Percentiles rank a stretch among this genome's conserved stretches.
Conservation (phyloP, 2,329 filamentous ascomycete genomes). For the Talaromyces sp. region DNA sequence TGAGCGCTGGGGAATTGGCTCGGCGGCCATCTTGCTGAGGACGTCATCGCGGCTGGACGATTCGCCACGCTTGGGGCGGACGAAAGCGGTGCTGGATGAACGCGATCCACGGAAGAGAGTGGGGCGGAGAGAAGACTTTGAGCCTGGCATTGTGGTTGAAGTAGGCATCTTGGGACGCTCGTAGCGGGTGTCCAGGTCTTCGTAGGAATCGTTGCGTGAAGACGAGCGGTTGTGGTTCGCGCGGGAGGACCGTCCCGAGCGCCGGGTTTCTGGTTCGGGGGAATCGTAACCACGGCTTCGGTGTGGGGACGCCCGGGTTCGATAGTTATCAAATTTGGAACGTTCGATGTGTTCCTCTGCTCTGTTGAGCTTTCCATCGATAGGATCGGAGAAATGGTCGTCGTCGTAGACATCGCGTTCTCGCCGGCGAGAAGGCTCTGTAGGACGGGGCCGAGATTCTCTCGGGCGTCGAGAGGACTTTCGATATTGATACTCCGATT, state of each 20-base stretch:
- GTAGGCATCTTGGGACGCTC: constrained; percentile 41
- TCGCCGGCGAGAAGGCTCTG: constrained; percentile 26
- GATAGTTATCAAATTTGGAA: constrained; percentile 31
- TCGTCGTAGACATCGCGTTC: constrained; percentile 27
- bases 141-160: constrained; percentile 35
- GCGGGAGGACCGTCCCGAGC: constrained; percentile 34
- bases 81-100: constrained; percentile 33
- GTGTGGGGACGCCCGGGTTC: constrained; percentile 35
- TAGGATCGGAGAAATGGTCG: constrained; percentile 30
- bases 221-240: constrained; percentile 28
- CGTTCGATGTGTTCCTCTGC: constrained; percentile 45
- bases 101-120: constrained; percentile 33
- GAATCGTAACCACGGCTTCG: constrained; percentile 33
- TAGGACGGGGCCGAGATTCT: constrained; percentile 23
- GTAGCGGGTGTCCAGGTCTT: constrained; percentile 30
- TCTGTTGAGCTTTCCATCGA: constrained; percentile 35
- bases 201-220: constrained; percentile 34
- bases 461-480: constrained; percentile 25
- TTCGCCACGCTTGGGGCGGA: constrained; percentile 33
- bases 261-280: constrained; percentile 36
- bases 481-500: constrained; percentile 29
- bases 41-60: constrained; percentile 31
- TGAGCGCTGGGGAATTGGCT: constrained; percentile 32
- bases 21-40: constrained; percentile 30
- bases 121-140: constrained; percentile 35